Evolutionary conservation across 331 rosid species (phyloP), one percentile per base, ranked within the genome.

Genomic region (Rosa hybrid): DNA sequence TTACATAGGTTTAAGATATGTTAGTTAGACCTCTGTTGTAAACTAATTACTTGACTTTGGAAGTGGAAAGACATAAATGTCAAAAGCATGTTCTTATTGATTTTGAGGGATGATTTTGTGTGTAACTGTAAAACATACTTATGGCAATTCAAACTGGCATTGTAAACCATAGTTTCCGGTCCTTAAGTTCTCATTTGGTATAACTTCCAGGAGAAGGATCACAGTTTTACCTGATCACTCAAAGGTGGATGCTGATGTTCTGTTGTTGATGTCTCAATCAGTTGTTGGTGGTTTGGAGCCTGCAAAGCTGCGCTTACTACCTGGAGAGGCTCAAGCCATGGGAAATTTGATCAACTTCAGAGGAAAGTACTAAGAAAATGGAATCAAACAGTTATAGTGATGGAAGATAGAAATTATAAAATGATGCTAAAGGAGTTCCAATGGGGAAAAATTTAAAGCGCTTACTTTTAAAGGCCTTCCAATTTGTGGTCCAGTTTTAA

Each of bases 381-480:
- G 63, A 27, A 49, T 44, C 14, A 9, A 69, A 69, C 11, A 44
- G 17, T 68, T 69, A 45, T 12, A 8, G 8, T 8, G 42, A 69
- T 0, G 75, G 67, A 17, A 18, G 21, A 68, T 30, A 49, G 44
- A 30, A 64, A 41, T 38, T 64, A 51, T 51, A 72, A 65, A 59
- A 59, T 68, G 76, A 51, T 57, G 49, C 71, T 77, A 44, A 72
- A 53, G 74, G 54, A 81, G 81, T 71, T 85, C 74, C 23, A 30
- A 44, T 38, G 73, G 75, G 72, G 65, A 49, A 57, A 42, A 44
- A 49, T 68, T 42, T 53, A 21, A 42, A 46, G 18, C 78, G 78
- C 89, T 75, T 77, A 91, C 93, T 74, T 80, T 78, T 72, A 69
- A 27, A 79, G 87, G 89, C 86, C 68, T 57, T 78, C 81, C 87